A percentile compares a stretch with the other conserved stretches of the same genome.
phyloP scores from a whole-genome alignment of 1,284 basidiomycete genomes.

The Amylostereum areolatum region DNA sequence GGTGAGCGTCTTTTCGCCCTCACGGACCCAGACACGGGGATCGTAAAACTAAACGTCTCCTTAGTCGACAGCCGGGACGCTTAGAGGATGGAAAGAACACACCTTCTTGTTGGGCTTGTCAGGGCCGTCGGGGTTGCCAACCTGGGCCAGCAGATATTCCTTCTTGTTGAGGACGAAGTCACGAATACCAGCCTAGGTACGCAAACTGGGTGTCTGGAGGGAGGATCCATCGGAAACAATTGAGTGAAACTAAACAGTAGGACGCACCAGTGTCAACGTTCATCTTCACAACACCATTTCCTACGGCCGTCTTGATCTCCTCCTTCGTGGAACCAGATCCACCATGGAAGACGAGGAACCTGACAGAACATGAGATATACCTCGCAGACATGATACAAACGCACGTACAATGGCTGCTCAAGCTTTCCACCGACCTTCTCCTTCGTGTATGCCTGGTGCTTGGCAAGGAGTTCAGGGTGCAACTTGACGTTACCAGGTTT shows the following conservation, averaged over 20 bases:
- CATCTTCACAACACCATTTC: conserved; percentile 96
- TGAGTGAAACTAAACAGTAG: background rate
- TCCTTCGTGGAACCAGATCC: conserved; percentile 97
- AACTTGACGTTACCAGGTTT: conserved; percentile 93
- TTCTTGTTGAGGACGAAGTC: conserved; percentile 84
- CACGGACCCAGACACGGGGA: conserved; percentile 96
- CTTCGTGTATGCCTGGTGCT: conserved; percentile 84
- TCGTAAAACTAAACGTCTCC: conserved; percentile 65
- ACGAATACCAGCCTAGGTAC: conserved; percentile 86
- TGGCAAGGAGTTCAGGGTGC: conserved; percentile 86
- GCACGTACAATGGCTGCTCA: conserved; percentile 75
- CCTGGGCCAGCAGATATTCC: conserved; percentile 82
- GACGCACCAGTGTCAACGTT: conserved; percentile 80
- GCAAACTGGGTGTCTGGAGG: conserved; percentile 81
- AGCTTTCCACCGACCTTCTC: conserved; percentile 64
- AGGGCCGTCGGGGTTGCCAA: conserved; percentile 89
- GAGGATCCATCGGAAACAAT: background rate
- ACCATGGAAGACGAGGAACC: conserved; percentile 99
- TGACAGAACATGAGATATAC: conserved; percentile 22
- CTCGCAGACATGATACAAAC: background rate
- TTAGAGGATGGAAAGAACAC: conserved; percentile 3
- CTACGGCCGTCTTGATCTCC: conserved; percentile 91
- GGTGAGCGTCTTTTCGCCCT: conserved; percentile 93
- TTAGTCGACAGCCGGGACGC: background rate
- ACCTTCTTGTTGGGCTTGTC: conserved; percentile 99